Base-by-base conservation (phyloP, 805 yeast species). In the Wickerhamiella vanderwaltii region DNA sequence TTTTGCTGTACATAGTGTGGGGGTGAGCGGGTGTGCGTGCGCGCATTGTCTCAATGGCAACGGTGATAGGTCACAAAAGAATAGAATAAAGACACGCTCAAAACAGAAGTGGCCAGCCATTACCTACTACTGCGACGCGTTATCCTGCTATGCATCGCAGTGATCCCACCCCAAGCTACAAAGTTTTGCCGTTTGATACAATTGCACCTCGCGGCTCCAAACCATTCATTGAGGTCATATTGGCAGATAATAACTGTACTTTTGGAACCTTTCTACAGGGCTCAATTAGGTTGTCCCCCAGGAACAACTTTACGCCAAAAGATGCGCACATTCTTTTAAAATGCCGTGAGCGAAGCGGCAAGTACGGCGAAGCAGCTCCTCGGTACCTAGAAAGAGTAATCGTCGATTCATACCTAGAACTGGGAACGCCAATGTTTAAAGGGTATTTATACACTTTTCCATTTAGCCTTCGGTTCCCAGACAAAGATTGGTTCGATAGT, bases 181-280 rank as follows among this genome's bases (percentile, higher is more conserved):
- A n/a, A n/a, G n/a, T n/a, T n/a, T n/a, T n/a, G n/a, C n/a, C n/a
- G n/a, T n/a, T n/a, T n/a, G n/a, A n/a, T n/a, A n/a, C n/a, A n/a
- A n/a, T n/a, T n/a, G n/a, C n/a, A n/a, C n/a, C n/a, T n/a, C n/a
- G n/a, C n/a, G n/a, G n/a, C n/a, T n/a, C n/a, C n/a, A n/a, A n/a
- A n/a, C n/a, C n/a, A n/a, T n/a, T n/a, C n/a, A n/a, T n/a, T n/a
- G n/a, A n/a, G n/a, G n/a, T n/a, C n/a, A n/a, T n/a, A n/a, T n/a
- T 33, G 4, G 26, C 18, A 11, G 19, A 26, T 33, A 6, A 23
- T 4, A 13, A n/a, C 9, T 36, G 39, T 16, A 28, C 32, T 2
- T 36, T 18, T 16, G 39, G 39, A 4, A 26, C 33, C 13, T 25
- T 29, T 15, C 23, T 36, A 19, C 23, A 36, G n/a, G 39, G 39